A percentile compares a stretch with the other conserved stretches of the same genome.
These are phyloP conservation scores for Fusarium pseudoanthophilum DNA, from an alignment of 2,329 filamentous ascomycete genomes.

Conservation along the genomic window DNA sequence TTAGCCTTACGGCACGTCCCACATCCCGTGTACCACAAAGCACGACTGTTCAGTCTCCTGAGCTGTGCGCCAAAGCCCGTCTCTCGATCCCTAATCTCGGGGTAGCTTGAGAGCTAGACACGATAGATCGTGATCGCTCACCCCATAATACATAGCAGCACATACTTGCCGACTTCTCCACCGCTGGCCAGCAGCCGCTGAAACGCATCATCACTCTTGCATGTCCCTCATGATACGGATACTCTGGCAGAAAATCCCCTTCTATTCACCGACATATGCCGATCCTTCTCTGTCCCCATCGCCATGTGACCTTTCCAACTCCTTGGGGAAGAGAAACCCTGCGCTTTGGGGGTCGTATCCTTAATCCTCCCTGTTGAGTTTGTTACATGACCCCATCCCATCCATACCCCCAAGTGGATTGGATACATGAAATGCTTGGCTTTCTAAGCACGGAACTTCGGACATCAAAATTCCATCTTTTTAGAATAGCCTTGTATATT, in stretches of 20 bases:
- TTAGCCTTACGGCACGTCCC: slow-evolving; percentile 21
- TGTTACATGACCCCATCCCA: slow-evolving; percentile 15
- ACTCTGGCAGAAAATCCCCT: slow-evolving; percentile 7
- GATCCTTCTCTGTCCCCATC: slow-evolving; percentile 11
- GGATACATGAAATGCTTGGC: slow-evolving; percentile 5
- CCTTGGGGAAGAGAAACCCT: slow-evolving; percentile 24
- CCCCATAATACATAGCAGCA: neutral
- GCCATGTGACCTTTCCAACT: neutral
- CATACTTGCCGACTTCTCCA: neutral
- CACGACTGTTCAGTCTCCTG: slow-evolving; percentile 6
- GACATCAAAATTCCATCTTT: slow-evolving; percentile 1
- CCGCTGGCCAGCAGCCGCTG: neutral
- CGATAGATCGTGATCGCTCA: neutral
- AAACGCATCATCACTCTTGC: neutral
- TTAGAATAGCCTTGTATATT: neutral
- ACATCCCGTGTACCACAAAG: slow-evolving; percentile 17
- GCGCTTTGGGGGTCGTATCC: slow-evolving; percentile 1
- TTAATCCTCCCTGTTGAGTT: slow-evolving; percentile 1
- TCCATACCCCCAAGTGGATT: slow-evolving; percentile 1
- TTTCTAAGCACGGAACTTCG: neutral
- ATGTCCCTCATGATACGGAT: neutral
- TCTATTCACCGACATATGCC: slow-evolving; percentile 22
- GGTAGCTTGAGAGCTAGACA: neutral
- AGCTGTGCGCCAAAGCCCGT: slow-evolving; percentile 16
- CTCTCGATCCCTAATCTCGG: slow-evolving; percentile 13